Evolutionary conservation across 495 filamentous ascomycete species (phyloP).

Genomic region (Tuber microsphaerosporum): DNA sequence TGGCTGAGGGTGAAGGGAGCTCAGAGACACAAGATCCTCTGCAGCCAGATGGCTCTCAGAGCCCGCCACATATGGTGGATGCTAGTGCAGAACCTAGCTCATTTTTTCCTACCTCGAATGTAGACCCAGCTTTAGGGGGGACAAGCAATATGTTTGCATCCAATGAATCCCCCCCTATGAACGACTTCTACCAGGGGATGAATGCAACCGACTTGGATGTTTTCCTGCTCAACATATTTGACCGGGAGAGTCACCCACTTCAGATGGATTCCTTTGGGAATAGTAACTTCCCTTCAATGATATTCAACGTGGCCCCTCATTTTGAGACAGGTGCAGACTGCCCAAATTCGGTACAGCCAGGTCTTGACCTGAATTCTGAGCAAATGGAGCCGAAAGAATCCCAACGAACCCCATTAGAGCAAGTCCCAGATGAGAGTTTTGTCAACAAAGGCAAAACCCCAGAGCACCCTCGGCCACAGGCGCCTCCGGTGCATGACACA

Average conservation of each 20-base stretch:
- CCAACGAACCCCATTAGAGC: not conserved
- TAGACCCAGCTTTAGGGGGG: not conserved
- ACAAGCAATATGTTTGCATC: not conserved
- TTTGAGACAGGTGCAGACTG: not conserved
- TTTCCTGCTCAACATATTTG: slow-evolving; percentile 6
- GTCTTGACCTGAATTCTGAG: not conserved
- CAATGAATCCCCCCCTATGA: not conserved
- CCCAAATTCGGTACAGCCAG: not conserved
- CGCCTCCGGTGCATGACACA: not conserved
- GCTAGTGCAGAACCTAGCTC: not conserved
- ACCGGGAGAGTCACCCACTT: slow-evolving; percentile 2
- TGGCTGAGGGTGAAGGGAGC: not conserved
- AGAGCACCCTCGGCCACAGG: not conserved
- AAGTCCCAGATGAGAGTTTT: not conserved
- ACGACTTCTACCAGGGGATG: slow-evolving; percentile 1
- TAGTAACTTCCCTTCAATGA: not conserved
- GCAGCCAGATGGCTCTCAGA: not conserved
- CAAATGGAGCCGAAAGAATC: not conserved
- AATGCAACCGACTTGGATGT: not conserved
- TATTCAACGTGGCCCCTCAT: not conserved
- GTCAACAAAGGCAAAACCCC: not conserved
- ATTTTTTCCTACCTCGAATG: not conserved
- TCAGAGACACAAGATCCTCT: not conserved
- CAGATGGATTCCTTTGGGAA: slow-evolving; percentile 1
- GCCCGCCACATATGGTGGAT: not conserved